phyloP scores from a whole-genome alignment of 2,329 filamentous ascomycete species.

The Diaporthe ampelina region DNA sequence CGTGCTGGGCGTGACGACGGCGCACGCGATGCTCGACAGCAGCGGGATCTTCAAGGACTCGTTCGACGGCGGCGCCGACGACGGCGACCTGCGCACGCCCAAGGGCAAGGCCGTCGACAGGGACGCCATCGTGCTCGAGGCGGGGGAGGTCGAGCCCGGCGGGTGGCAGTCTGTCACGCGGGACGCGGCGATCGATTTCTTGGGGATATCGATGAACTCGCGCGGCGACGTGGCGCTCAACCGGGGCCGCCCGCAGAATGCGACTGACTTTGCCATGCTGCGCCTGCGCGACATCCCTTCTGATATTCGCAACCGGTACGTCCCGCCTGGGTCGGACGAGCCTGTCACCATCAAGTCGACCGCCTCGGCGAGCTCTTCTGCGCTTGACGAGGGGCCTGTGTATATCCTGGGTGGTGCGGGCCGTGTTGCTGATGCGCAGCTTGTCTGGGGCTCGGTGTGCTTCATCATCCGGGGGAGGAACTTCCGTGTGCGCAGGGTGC shows the following conservation, averaged over 20 bases:
- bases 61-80: conserved; percentile 1
- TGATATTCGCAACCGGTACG: conserved; percentile 21
- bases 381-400: conserved; percentile 34
- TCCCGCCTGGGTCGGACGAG: conserved; percentile 12
- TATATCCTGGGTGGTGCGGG: conserved; percentile 23
- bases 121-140: conserved; percentile 20
- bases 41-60: conserved; percentile 35
- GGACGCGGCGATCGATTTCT: conserved; percentile 36
- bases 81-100: conserved; percentile 12
- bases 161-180: conserved; percentile 32
- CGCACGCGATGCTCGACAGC: conserved; percentile 38
- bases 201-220: conserved; percentile 37
- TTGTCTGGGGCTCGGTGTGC: conserved; percentile 35
- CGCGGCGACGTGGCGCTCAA: conserved; percentile 37
- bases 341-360: conserved; percentile 29
- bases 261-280: conserved; percentile 36
- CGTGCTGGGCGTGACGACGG: conserved; percentile 35
- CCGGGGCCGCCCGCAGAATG: conserved; percentile 27
- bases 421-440: conserved; percentile 26
- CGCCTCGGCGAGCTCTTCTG: conserved; percentile 24
- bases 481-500: conserved; percentile 36
- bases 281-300: conserved; percentile 31
- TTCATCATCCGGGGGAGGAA: conserved; percentile 35
- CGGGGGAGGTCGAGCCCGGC: conserved; percentile 11
- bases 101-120: conserved; percentile 31